Base-by-base conservation (phyloP, 768 basidiomycete genomes). In the Dentipellis fragilis region DNA sequence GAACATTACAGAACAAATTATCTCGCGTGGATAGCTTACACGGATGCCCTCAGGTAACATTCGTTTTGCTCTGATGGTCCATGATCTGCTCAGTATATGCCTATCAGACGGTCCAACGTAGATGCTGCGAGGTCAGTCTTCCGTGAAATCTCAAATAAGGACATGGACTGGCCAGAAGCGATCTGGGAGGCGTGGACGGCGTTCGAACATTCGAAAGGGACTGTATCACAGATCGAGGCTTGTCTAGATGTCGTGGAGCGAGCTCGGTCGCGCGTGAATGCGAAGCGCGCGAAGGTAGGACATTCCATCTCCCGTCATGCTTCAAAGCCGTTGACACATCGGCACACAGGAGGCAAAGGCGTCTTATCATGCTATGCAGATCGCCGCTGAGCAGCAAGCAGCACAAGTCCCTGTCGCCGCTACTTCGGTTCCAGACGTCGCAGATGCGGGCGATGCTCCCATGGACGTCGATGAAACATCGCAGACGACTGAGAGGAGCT, bases 161-260 rank as follows among this genome's bases (percentile, higher is more conserved):
- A 85, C 51, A 63, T 98, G 39, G 95, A 99, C 68, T 98, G 93
- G 87, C 93, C 96, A 0, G 95, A 99, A 68, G 87, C 85, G 10
- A 73, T 98, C 8, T 95, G 90, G 84, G 90, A 93, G 54, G 85
- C 89, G 1, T 95, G 91, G 89, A 64, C 85, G 16, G 71, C 77
- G n/a, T 96, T 97, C 63, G 95, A 97, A 66, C 81, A 90, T 60
- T 71, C 87, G 3, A 77, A 93, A 63, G 95, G 95, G 0, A 77
- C 80, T 21, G 73, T 90, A 12, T 73, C 79, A 29, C 80, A 83
- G 38, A 73, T 90, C 29, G 82, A 89, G 39, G 70, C 72, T 10
- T 80, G 80, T 42, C 65, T 86, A 47, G 79, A 80, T 54, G 81
- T 81, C 58, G 73, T 90, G 19, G 80, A 87, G 59, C 80, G 79